Conservation (phyloP, 768 basidiomycete species). For the Mycena indigotica region DNA sequence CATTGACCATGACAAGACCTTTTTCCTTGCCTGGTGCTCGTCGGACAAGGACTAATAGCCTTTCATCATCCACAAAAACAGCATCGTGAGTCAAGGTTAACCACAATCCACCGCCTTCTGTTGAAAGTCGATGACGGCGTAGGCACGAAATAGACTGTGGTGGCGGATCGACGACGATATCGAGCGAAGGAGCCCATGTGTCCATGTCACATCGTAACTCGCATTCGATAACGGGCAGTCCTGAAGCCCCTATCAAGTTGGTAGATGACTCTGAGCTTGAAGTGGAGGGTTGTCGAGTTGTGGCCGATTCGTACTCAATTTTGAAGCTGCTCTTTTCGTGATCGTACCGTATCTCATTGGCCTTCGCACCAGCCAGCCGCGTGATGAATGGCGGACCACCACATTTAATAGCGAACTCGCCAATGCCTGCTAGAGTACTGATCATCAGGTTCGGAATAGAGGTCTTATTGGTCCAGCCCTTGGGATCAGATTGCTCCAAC, state of each 20-base stretch:
- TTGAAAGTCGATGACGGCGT: constrained; percentile 82
- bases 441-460: constrained; percentile 96
- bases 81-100: constrained; percentile 87
- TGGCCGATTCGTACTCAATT: constrained; percentile 78
- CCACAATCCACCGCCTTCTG: constrained; percentile 92
- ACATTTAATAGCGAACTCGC: constrained; percentile 93
- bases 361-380: constrained; percentile 76
- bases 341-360: constrained; percentile 77
- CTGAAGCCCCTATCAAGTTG: constrained; percentile 33
- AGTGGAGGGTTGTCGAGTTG: constrained; percentile 44
- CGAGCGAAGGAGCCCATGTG: constrained; percentile 80
- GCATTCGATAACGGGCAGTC: constrained; percentile 70
- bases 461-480: constrained; percentile 95
- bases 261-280: constrained; percentile 23
- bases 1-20: constrained; percentile 86
- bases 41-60: constrained; percentile 72
- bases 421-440: constrained; percentile 82
- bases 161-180: constrained; percentile 92
- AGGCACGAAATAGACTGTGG: constrained; percentile 82
- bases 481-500: constrained; percentile 95
- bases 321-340: constrained; percentile 81
- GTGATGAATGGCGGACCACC: constrained; percentile 95
- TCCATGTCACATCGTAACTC: constrained; percentile 92
- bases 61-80: constrained; percentile 74
- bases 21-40: constrained; percentile 79